phyloP scores from a whole-genome alignment of 345 rosid species.

The Euphorbia tirucalli region DNA sequence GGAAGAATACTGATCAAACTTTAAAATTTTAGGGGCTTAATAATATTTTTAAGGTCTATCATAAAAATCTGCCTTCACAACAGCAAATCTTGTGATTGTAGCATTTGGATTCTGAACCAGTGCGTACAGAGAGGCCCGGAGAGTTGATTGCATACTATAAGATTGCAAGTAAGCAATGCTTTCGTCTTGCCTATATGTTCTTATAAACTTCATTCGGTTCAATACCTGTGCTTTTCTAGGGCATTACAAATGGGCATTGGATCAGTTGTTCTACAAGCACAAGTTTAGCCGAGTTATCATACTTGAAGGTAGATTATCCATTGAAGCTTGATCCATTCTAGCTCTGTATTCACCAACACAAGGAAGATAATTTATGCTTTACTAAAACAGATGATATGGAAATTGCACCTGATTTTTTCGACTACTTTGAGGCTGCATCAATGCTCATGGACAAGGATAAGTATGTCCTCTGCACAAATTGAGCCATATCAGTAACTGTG shows the following conservation, averaged over 20 bases:
- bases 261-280: slow-evolving; percentile 76
- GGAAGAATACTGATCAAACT: background rate
- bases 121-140: slow-evolving; percentile 82
- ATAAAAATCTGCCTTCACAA: background rate
- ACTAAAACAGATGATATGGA: slow-evolving; percentile 93
- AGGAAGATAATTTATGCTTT: background rate
- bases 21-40: background rate
- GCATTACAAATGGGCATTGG: slow-evolving; percentile 98
- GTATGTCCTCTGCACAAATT: slow-evolving; percentile 44
- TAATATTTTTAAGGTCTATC: background rate
- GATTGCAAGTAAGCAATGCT: slow-evolving; percentile 65
- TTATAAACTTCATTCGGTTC: slow-evolving; percentile 25
- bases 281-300: slow-evolving; percentile 78
- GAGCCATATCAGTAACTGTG: slow-evolving; percentile 10
- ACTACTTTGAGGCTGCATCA: slow-evolving; percentile 95
- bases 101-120: slow-evolving; percentile 79
- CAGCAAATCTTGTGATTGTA: slow-evolving; percentile 28
- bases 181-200: slow-evolving; percentile 18
- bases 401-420: slow-evolving; percentile 91
- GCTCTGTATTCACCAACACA: slow-evolving; percentile 3
- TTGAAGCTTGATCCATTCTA: background rate
- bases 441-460: slow-evolving; percentile 84
- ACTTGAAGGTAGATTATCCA: slow-evolving; percentile 68
- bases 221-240: slow-evolving; percentile 37
- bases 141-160: slow-evolving; percentile 91